phyloP scores from a whole-genome alignment of 106 monocot genomes.

The Acorus gramineus region DNA sequence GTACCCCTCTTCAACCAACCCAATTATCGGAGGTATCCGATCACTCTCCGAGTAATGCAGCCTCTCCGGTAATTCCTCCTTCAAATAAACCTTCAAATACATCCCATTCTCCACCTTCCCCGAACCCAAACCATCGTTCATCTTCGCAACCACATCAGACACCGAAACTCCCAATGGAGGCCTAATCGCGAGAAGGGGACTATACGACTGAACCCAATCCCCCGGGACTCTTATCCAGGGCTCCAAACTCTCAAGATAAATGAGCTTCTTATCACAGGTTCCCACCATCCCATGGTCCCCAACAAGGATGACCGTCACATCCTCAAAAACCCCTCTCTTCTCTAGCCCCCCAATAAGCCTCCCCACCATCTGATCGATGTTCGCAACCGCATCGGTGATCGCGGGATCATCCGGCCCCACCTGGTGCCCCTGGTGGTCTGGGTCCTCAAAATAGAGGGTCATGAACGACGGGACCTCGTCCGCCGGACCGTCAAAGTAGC shows the following conservation, averaged over 20 bases:
- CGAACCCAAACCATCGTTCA: constrained; percentile 43
- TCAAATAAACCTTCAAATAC: constrained; percentile 30
- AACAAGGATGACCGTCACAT: constrained; percentile 40
- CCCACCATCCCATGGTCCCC: constrained; percentile 70
- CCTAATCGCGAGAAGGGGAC: constrained; percentile 25
- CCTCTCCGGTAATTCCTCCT: constrained; percentile 50
- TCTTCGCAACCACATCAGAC: constrained; percentile 30
- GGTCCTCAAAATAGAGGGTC: constrained; percentile 42
- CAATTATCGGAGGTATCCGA: constrained; percentile 40
- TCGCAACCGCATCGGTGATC: constrained; percentile 30
- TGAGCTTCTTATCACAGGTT: constrained; percentile 35
- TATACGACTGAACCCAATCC: constrained; percentile 24
- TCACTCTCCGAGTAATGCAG: constrained; percentile 37
- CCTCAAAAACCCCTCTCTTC: constrained; percentile 37
- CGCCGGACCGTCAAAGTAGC: constrained; percentile 39
- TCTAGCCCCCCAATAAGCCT: constrained; percentile 48
- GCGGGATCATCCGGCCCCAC: constrained; percentile 45
- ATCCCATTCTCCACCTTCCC: constrained; percentile 34
- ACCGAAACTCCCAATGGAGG: constrained; percentile 14
- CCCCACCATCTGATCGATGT: constrained; percentile 34
- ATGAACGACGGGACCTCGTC: constrained; percentile 33
- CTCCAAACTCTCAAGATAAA: constrained; percentile 40
- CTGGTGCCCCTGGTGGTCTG: constrained; percentile 37
- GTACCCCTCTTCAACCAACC: constrained; percentile 52
- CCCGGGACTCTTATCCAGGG: constrained; percentile 31